Conservation (phyloP, 2,329 filamentous ascomycete genomes). For the Phaeosphaeria sp. region DNA sequence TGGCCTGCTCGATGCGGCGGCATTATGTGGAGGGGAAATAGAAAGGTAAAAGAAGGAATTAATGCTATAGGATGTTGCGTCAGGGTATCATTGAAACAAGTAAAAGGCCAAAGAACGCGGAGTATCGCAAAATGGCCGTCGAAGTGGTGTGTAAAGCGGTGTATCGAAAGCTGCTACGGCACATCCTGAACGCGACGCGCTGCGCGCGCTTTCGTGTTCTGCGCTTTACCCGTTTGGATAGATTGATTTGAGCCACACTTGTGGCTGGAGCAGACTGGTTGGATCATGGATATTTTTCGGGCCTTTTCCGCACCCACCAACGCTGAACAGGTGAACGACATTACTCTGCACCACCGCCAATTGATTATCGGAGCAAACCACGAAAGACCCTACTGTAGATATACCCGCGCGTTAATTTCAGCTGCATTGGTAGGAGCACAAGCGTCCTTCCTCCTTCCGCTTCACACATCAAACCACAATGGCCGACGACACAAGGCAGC, state of each 20-base stretch:
- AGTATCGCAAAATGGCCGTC: constrained; percentile 20
- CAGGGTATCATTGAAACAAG: constrained; percentile 41
- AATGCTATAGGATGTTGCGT: constrained; percentile 27
- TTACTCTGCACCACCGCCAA: constrained; percentile 4
- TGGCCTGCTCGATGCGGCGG: constrained; percentile 52
- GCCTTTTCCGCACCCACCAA: constrained; percentile 24
- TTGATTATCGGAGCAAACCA: not conserved
- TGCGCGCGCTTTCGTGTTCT: constrained; percentile 24
- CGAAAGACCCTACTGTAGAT: not conserved
- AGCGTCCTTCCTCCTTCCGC: not conserved
- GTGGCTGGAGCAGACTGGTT: constrained; percentile 15
- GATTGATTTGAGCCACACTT: constrained; percentile 35
- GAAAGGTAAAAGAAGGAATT: constrained; percentile 19
- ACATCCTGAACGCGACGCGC: constrained; percentile 31
- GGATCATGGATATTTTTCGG: constrained; percentile 37
- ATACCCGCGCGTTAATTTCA: not conserved
- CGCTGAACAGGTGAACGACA: constrained; percentile 9
- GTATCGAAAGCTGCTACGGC: constrained; percentile 15
- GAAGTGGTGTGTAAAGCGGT: constrained; percentile 14
- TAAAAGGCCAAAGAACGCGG: constrained; percentile 20
- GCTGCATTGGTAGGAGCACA: not conserved
- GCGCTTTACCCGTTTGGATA: constrained; percentile 24
- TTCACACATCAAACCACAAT: constrained; percentile 42
- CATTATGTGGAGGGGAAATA: constrained; percentile 42
- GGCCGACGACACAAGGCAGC: constrained; percentile 55